Conservation (phyloP, 371 early-diverging fungal genomes). For the Zancudomyces culisetae region DNA sequence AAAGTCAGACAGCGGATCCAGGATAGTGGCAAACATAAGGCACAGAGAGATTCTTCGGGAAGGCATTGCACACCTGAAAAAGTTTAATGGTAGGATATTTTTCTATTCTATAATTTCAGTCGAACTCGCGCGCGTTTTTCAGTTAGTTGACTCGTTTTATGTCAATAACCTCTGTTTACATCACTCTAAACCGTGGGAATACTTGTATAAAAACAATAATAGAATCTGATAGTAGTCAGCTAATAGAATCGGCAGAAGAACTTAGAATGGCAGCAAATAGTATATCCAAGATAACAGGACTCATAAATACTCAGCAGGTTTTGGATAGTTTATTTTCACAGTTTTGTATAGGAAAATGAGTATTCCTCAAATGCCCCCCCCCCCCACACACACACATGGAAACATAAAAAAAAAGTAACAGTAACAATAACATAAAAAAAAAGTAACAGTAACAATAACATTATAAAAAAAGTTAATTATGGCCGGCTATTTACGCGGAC, state of each 20-base stretch:
- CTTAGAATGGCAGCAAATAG: conserved; percentile 46
- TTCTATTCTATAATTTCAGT: too few relatives aligned
- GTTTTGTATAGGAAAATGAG: conserved; percentile 70
- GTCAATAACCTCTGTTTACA: too few relatives aligned
- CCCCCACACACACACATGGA: not conserved
- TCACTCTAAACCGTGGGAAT: too few relatives aligned
- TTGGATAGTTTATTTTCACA: conserved; percentile 56
- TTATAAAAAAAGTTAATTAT: not conserved
- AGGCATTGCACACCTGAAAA: conserved; percentile 32
- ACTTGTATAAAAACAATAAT: not conserved
- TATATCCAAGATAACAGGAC: conserved; percentile 55
- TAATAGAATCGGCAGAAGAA: conserved; percentile 62
- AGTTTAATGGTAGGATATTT: conserved; percentile 37
- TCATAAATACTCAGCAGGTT: conserved; percentile 52
- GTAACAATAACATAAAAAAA: not conserved
- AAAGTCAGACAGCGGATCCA: too few relatives aligned
- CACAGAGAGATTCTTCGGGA: conserved; percentile 44
- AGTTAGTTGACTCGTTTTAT: too few relatives aligned
- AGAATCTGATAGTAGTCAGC: conserved; percentile 20
- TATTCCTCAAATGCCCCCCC: not conserved
- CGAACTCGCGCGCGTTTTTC: too few relatives aligned
- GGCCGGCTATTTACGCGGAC: too few relatives aligned
- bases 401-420: not conserved
- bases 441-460: not conserved
- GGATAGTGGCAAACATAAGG: too few relatives aligned